A percentile compares a stretch with the other conserved stretches of the same genome.
Conservation (phyloP, 2,329 filamentous ascomycete species). For the Verticillium zaregamsianum region DNA sequence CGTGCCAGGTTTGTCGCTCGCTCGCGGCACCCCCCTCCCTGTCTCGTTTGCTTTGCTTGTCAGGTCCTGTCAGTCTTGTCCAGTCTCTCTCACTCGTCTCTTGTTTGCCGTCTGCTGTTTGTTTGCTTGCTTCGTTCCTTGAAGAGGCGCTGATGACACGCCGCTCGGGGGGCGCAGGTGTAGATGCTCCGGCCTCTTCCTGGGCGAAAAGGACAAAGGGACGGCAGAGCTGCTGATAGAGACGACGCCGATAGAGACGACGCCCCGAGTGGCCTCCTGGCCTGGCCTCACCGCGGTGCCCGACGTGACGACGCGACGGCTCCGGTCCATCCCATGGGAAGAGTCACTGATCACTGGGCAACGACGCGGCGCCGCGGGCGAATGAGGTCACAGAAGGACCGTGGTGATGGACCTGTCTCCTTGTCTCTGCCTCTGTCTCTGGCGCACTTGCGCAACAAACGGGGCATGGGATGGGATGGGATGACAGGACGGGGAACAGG, state of each 20-base stretch:
- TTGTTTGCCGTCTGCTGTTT: background rate
- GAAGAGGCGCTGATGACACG: background rate
- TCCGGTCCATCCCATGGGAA: background rate
- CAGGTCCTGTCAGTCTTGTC: background rate
- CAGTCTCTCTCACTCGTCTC: background rate
- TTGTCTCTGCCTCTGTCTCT: background rate
- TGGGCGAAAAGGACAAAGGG: background rate
- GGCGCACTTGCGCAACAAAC: background rate
- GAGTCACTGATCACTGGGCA: background rate
- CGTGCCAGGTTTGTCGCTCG: background rate
- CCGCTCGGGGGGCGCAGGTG: background rate
- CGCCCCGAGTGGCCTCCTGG: too few species aligned
- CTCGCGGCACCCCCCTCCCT: background rate
- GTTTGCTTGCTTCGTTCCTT: background rate
- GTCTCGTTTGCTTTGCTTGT: background rate
- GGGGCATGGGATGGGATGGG: slow-evolving; percentile 6
- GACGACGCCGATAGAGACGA: too few species aligned
- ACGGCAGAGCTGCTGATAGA: background rate
- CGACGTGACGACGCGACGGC: background rate
- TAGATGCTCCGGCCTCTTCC: background rate
- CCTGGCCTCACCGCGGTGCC: background rate
- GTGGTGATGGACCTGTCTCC: background rate
- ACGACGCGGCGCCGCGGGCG: background rate
- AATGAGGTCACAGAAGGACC: background rate
- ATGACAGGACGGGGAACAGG: slow-evolving; percentile 1